A percentile compares a stretch with the other conserved stretches of the same genome.
Conservation (phyloP, 192 early-diverging fungal species). For the Coemansia sp. region DNA sequence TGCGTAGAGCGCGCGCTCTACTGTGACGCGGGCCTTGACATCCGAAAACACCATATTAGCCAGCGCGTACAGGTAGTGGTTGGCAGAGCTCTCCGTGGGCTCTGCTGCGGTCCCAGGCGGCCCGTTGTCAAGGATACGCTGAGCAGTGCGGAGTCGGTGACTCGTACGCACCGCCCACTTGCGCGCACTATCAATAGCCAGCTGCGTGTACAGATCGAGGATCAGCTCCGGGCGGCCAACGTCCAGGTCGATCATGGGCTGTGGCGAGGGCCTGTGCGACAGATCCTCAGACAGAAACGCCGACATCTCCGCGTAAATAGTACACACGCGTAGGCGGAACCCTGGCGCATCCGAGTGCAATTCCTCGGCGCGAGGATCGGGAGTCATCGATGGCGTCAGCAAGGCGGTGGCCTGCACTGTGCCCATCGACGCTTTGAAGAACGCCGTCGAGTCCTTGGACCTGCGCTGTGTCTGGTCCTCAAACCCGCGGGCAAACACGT, state of each 20-base stretch:
- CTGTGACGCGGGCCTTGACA: conserved; percentile 26
- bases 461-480: conserved; percentile 10
- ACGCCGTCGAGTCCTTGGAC: conserved; percentile 42
- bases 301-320: conserved; percentile 43
- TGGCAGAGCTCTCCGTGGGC: not conserved
- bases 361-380: conserved; percentile 41
- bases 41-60: conserved; percentile 36
- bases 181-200: conserved; percentile 36
- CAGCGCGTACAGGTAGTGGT: conserved; percentile 19
- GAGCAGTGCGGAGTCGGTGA: conserved; percentile 2
- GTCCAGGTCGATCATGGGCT: conserved; percentile 32
- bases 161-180: conserved; percentile 15
- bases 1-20: conserved; percentile 35
- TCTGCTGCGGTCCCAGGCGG: not conserved
- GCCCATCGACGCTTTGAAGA: conserved; percentile 20
- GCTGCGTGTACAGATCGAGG: conserved; percentile 33
- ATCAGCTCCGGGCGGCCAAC: conserved; percentile 29
- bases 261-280: conserved; percentile 29
- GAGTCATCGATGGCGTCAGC: conserved; percentile 38
- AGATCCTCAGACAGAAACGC: conserved; percentile 47
- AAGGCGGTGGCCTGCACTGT: conserved; percentile 30
- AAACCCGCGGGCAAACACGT: conserved; percentile 14
- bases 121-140: not conserved
- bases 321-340: conserved; percentile 25
- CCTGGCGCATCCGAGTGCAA: conserved; percentile 18